phyloP scores from a whole-genome alignment of 140 eudicot genomes.

The Erigeron philadelphicus region DNA sequence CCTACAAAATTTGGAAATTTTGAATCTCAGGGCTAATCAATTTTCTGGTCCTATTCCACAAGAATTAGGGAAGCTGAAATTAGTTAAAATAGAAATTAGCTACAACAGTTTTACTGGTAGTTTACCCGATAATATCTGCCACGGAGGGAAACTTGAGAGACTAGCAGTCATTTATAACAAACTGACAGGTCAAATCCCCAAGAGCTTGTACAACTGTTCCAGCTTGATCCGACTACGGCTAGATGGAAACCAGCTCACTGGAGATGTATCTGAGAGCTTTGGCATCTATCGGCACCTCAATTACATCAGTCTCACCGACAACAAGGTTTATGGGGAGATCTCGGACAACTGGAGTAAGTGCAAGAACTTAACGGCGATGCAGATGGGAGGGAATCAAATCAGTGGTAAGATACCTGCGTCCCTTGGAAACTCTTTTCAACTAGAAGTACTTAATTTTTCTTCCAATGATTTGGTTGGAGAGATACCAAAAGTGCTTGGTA shows the following conservation, averaged over 20 bases:
- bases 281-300: slow-evolving; percentile 36
- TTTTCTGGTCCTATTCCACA: slow-evolving; percentile 30
- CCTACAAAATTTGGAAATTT: not conserved
- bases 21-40: not conserved
- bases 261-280: slow-evolving; percentile 30
- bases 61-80: slow-evolving; percentile 23
- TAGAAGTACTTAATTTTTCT: slow-evolving; percentile 31
- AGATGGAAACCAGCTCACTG: slow-evolving; percentile 33
- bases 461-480: slow-evolving; percentile 37
- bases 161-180: slow-evolving; percentile 18
- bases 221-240: slow-evolving; percentile 25
- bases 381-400: slow-evolving; percentile 32
- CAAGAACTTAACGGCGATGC: slow-evolving; percentile 22
- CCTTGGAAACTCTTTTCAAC: slow-evolving; percentile 18
- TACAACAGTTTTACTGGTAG: slow-evolving; percentile 28
- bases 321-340: slow-evolving; percentile 31
- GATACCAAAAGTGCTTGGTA: slow-evolving; percentile 39
- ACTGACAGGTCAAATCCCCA: slow-evolving; percentile 28
- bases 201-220: slow-evolving; percentile 39
- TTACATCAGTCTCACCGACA: slow-evolving; percentile 25
- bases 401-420: slow-evolving; percentile 35
- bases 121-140: slow-evolving; percentile 35
- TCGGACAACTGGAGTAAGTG: slow-evolving; percentile 33
- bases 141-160: slow-evolving; percentile 23
- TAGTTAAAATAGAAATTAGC: slow-evolving; percentile 1